A percentile compares a stretch with the other conserved stretches of the same genome.
Evolutionary conservation across 768 basidiomycete species (phyloP).

Genomic region (Collybiopsis luxurians): DNA sequence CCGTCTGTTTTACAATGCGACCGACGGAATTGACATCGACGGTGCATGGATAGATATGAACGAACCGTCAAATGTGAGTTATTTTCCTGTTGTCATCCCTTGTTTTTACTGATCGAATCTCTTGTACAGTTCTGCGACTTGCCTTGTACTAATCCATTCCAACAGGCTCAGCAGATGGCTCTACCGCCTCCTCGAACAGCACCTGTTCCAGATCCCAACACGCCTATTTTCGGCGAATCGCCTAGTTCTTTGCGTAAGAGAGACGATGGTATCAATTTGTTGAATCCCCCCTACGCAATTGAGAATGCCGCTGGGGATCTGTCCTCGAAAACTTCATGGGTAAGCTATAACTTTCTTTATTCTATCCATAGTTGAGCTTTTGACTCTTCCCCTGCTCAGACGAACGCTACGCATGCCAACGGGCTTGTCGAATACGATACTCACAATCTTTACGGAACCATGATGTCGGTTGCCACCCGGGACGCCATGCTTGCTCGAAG

Average conservation of each 20-base stretch:
- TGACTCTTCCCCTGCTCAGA: no score
- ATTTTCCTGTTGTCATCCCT: background rate
- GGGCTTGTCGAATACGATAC: conserved; percentile 58
- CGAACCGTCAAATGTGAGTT: conserved; percentile 61
- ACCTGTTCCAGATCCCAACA: conserved; percentile 48
- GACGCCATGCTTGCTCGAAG: conserved; percentile 61
- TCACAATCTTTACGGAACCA: conserved; percentile 68
- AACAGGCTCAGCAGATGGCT: conserved; percentile 48
- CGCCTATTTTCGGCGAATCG: conserved; percentile 44
- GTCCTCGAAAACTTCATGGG: conserved; percentile 53
- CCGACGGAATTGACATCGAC: conserved; percentile 60
- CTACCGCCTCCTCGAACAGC: conserved; percentile 53
- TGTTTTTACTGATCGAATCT: background rate
- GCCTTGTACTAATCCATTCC: conserved; percentile 60
- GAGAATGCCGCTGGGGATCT: conserved; percentile 49
- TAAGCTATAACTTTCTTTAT: conserved; percentile 23
- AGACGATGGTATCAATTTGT: conserved; percentile 28
- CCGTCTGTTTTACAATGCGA: conserved; percentile 48
- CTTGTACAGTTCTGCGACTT: conserved; percentile 55
- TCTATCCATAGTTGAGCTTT: background rate
- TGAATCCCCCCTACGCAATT: conserved; percentile 58
- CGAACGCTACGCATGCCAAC: conserved; percentile 50
- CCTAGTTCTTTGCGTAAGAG: conserved; percentile 16
- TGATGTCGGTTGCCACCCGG: conserved; percentile 66
- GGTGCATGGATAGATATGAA: conserved; percentile 81